Conservation (phyloP, 2,329 filamentous ascomycete species). For the Hymenoscyphus albidus region DNA sequence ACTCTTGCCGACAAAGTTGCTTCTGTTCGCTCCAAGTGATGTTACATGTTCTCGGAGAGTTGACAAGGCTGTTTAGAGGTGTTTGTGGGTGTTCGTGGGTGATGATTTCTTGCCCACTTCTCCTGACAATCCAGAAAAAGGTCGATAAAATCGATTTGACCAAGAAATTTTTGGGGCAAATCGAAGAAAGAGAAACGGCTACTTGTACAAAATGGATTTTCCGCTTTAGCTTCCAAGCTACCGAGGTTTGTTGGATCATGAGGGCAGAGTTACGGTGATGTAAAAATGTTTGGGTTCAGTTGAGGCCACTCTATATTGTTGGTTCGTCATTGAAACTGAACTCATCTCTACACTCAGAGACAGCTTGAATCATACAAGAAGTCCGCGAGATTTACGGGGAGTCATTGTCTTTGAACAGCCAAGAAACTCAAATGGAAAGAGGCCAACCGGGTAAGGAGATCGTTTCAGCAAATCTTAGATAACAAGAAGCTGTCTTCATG, state of each 20-base stretch:
- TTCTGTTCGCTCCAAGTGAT: slow-evolving; percentile 4
- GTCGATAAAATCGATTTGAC: neutral
- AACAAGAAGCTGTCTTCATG: too few species aligned
- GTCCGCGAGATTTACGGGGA: too few species aligned
- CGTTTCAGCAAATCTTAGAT: too few species aligned
- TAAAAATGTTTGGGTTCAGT: neutral
- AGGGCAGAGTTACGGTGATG: neutral
- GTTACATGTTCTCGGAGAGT: neutral
- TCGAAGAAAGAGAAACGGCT: neutral
- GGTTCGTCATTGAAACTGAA: too few species aligned
- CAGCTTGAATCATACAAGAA: too few species aligned
- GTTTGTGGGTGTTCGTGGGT: neutral
- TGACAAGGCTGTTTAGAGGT: too few species aligned
- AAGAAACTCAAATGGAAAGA: too few species aligned
- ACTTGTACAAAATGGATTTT: neutral
- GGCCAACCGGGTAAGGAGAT: too few species aligned
- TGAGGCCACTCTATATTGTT: too few species aligned
- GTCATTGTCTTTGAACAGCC: too few species aligned
- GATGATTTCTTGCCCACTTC: neutral
- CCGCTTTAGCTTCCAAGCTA: neutral
- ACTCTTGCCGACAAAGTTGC: slow-evolving; percentile 39
- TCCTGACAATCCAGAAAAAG: too few species aligned
- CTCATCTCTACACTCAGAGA: too few species aligned
- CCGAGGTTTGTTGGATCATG: neutral
- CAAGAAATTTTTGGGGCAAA: neutral